phyloP scores from a whole-genome alignment of 2,329 filamentous ascomycete genomes.

The Colletotrichum nymphaeae region DNA sequence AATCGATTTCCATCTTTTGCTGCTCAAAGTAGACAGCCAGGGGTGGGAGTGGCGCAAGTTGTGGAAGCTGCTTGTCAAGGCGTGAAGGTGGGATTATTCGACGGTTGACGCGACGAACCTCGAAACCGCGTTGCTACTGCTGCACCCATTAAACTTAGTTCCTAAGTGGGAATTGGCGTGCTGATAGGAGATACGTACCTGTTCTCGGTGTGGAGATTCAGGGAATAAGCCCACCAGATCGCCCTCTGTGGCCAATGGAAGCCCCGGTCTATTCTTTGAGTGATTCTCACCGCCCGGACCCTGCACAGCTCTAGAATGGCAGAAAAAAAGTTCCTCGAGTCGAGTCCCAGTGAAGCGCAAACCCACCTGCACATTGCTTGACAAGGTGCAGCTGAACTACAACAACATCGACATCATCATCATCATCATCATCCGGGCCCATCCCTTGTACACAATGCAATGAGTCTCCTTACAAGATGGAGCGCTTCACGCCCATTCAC shows the following conservation, averaged over 20 bases:
- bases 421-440: neutral
- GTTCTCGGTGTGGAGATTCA: neutral
- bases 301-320: conserved; percentile 14
- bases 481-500: conserved; percentile 18
- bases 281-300: conserved; percentile 23
- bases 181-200: conserved; percentile 5
- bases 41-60: neutral
- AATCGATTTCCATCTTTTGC: neutral
- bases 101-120: conserved; percentile 21
- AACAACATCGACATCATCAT: neutral
- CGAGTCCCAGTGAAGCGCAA: neutral
- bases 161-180: neutral
- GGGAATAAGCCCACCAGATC: neutral
- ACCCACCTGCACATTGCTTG: neutral
- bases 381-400: neutral
- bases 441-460: conserved; percentile 31
- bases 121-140: conserved; percentile 25
- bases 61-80: neutral
- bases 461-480: conserved; percentile 34
- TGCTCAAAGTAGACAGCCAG: neutral
- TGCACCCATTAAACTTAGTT: conserved; percentile 5
- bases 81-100: neutral
- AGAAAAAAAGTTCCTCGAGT: conserved; percentile 27
- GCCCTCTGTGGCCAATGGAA: neutral
- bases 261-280: neutral